Conservation (phyloP, 176 grass and related monocot species). For the Musa beccarii region DNA sequence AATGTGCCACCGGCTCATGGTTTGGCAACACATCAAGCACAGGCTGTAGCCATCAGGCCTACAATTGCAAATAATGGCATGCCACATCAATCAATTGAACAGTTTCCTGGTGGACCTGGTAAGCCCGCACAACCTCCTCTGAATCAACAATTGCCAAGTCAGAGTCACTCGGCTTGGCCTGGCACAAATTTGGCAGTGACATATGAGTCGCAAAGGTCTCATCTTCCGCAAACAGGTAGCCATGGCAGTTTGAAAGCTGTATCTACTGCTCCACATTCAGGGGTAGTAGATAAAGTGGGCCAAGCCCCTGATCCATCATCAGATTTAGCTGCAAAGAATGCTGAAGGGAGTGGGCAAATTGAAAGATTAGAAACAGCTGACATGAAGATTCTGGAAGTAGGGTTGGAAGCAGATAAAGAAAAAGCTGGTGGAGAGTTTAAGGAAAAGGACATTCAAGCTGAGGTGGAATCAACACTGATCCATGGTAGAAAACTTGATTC, state of each 20-base stretch:
- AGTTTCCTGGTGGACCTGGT: slow-evolving; percentile 22
- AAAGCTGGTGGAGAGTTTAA: slow-evolving; percentile 25
- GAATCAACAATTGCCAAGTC: slow-evolving; percentile 26
- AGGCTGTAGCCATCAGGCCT: slow-evolving; percentile 27
- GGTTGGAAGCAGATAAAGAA: slow-evolving; percentile 20
- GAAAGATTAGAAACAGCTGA: slow-evolving; percentile 20
- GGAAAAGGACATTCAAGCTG: slow-evolving; percentile 13
- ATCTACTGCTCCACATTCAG: slow-evolving; percentile 16
- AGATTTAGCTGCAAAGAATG: slow-evolving; percentile 28
- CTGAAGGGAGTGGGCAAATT: slow-evolving; percentile 19
- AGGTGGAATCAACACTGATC: neutral
- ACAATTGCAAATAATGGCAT: slow-evolving; percentile 23
- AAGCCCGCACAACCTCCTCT: slow-evolving; percentile 17
- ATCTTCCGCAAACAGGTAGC: slow-evolving; percentile 11
- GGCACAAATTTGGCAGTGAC: slow-evolving; percentile 1
- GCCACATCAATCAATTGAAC: slow-evolving; percentile 41
- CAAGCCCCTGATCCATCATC: neutral
- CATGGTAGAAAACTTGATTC: neutral
- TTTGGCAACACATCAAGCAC: slow-evolving; percentile 25
- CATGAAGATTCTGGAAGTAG: slow-evolving; percentile 5
- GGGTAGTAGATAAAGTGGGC: slow-evolving; percentile 19
- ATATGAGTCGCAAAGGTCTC: slow-evolving; percentile 13
- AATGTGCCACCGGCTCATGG: slow-evolving; percentile 18
- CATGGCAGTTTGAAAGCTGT: slow-evolving; percentile 18
- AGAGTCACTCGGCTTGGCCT: neutral